Percentiles rank a stretch among this genome's conserved stretches.
phyloP scores from a whole-genome alignment of 176 grass and related monocot genomes.

The Eremochloa ophiuroides region DNA sequence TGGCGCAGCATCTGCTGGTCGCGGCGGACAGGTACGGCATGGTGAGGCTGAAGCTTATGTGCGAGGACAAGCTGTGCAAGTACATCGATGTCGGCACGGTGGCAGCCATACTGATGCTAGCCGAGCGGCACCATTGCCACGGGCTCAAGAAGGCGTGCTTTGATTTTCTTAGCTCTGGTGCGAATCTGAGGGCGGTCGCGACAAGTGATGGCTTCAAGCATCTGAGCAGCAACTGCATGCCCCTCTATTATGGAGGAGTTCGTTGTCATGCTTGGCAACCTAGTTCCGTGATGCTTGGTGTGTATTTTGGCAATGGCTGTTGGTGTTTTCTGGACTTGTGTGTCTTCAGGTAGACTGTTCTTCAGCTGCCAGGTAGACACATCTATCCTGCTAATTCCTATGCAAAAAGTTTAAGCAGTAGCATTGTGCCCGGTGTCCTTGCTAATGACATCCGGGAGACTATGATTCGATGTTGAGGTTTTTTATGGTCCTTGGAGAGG shows the following conservation, averaged over 20 bases:
- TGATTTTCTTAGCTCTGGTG: not conserved
- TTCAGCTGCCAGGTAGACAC: not conserved
- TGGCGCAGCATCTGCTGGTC: slow-evolving; percentile 35
- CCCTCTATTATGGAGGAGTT: slow-evolving; percentile 8
- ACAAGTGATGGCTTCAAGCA: slow-evolving; percentile 4
- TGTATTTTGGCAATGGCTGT: not conserved
- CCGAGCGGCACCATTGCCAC: slow-evolving; percentile 31
- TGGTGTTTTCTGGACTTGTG: not conserved
- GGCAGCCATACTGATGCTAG: slow-evolving; percentile 16
- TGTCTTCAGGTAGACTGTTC: not conserved
- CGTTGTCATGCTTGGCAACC: not conserved
- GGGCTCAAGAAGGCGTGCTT: slow-evolving; percentile 30
- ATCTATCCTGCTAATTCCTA: not conserved
- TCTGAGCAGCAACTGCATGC: not conserved
- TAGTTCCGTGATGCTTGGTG: not conserved
- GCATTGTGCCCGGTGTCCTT: too few relatives aligned
- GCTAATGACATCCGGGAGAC: not conserved
- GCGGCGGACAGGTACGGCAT: slow-evolving; percentile 33
- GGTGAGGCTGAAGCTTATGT: slow-evolving; percentile 32
- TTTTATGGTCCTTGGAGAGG: not conserved
- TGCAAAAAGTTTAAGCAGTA: not conserved
- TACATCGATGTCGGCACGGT: not conserved
- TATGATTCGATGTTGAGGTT: not conserved
- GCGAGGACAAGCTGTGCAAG: slow-evolving; percentile 25
- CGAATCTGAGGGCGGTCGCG: not conserved